These are phyloP conservation scores for Lepraria neglecta DNA, from an alignment of 495 filamentous ascomycete genomes.

Conservation along the genomic window DNA sequence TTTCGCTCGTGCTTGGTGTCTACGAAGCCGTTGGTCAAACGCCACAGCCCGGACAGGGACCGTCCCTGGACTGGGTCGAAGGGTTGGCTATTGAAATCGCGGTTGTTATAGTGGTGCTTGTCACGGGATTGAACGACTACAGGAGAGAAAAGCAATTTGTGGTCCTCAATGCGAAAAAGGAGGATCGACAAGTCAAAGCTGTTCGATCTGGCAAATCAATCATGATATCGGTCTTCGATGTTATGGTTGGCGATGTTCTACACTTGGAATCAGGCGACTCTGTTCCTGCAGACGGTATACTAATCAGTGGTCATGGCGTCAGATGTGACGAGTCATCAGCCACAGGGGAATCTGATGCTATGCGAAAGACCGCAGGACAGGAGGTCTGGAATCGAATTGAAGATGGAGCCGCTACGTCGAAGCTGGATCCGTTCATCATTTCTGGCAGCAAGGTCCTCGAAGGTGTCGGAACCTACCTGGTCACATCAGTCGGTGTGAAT, in stretches of 20 bases:
- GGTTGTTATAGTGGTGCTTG: conserved; percentile 67
- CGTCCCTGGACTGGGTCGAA: conserved; percentile 69
- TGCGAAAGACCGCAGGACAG: conserved; percentile 56
- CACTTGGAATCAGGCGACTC: conserved; percentile 70
- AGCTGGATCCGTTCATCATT: conserved; percentile 58
- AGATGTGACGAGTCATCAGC: conserved; percentile 66
- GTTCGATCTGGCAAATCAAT: conserved; percentile 68
- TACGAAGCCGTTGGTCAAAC: conserved; percentile 50
- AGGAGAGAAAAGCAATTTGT: conserved; percentile 76
- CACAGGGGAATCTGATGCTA: conserved; percentile 62
- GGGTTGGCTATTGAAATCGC: conserved; percentile 73
- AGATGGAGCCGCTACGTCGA: conserved; percentile 48
- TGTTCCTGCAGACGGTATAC: conserved; percentile 55
- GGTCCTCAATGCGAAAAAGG: conserved; percentile 68
- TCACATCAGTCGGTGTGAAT: conserved; percentile 56
- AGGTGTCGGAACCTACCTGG: conserved; percentile 58
- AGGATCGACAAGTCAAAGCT: conserved; percentile 71
- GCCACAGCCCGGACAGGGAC: conserved; percentile 35
- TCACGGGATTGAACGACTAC: conserved; percentile 70
- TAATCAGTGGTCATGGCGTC: conserved; percentile 56
- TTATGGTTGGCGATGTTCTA: conserved; percentile 66
- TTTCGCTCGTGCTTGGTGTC: conserved; percentile 66
- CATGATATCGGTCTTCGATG: conserved; percentile 64
- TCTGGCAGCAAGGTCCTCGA: conserved; percentile 61
- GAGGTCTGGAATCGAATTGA: conserved; percentile 54